These are phyloP conservation scores for Barbatosphaeria neglecta DNA, from an alignment of 495 filamentous ascomycete species.

Conservation along the genomic window DNA sequence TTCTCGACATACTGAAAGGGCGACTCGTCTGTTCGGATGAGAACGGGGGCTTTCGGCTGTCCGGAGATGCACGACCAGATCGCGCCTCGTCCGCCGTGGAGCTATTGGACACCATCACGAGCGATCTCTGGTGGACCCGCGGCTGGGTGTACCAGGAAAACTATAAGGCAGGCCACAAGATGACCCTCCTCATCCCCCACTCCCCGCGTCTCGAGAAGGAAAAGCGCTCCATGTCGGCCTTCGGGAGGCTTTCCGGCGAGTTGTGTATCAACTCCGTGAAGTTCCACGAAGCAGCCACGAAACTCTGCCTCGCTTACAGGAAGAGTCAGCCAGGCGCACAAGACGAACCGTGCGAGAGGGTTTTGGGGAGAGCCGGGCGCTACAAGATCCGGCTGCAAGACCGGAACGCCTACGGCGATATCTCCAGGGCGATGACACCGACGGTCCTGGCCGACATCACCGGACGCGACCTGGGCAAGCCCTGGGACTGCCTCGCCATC, in stretches of 20 bases:
- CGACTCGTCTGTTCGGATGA: background rate
- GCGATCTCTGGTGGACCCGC: slow-evolving; percentile 18
- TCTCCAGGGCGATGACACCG: background rate
- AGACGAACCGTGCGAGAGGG: background rate
- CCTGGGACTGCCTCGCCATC: slow-evolving; percentile 18
- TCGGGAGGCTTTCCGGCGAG: background rate
- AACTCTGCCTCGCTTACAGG: background rate
- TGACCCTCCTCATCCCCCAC: slow-evolving; percentile 18
- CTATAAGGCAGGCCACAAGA: slow-evolving; percentile 14
- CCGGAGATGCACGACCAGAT: background rate
- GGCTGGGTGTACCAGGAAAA: slow-evolving; percentile 24
- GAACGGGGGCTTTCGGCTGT: background rate
- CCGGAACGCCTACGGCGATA: background rate
- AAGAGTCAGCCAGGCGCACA: background rate
- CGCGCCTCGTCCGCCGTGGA: slow-evolving; percentile 3
- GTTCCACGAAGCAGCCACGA: slow-evolving; percentile 2
- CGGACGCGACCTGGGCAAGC: slow-evolving; percentile 2
- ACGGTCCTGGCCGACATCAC: slow-evolving; percentile 3
- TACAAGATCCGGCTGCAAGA: background rate
- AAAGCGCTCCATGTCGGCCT: slow-evolving; percentile 1
- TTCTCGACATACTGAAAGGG: slow-evolving; percentile 2
- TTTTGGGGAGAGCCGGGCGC: background rate
- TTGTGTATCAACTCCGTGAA: background rate
- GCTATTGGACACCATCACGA: slow-evolving; percentile 15
- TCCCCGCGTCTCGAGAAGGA: slow-evolving; percentile 8